Evolutionary conservation across 2,329 filamentous ascomycete species (phyloP).

Genomic region (Allantophomopsis cytisporea): DNA sequence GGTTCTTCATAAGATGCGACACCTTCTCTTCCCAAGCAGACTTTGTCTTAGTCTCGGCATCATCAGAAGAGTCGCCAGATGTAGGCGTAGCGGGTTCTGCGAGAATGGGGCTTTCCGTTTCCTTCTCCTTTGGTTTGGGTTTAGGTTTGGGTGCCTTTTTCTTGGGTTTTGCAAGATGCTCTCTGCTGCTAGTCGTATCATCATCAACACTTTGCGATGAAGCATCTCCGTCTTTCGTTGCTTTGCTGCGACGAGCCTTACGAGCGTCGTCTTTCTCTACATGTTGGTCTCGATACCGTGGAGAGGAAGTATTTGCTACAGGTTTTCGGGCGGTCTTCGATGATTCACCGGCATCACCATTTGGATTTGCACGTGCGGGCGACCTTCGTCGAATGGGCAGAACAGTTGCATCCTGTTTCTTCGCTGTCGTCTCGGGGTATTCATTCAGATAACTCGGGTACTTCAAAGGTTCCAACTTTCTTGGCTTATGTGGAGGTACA

Average conservation of each 20-base stretch:
- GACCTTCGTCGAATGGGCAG: constrained; percentile 16
- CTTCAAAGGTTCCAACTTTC: constrained; percentile 22
- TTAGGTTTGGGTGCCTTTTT: constrained; percentile 9
- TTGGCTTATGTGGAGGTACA: constrained; percentile 10
- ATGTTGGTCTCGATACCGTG: constrained; percentile 15
- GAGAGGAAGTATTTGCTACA: constrained; percentile 18
- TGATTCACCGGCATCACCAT: constrained; percentile 2
- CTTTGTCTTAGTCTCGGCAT: constrained; percentile 26
- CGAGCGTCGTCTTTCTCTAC: constrained; percentile 11
- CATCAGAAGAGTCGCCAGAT: constrained; percentile 32
- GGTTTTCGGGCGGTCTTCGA: constrained; percentile 16
- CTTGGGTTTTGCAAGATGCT: constrained; percentile 9
- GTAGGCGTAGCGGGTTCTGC: constrained; percentile 24
- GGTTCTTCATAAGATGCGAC: constrained; percentile 53
- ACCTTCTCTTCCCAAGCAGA: constrained; percentile 48
- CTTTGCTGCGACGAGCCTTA: constrained; percentile 9
- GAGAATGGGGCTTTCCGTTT: constrained; percentile 18
- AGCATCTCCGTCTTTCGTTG: constrained; percentile 11
- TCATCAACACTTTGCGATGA: constrained; percentile 17
- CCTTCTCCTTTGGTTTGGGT: constrained; percentile 10
- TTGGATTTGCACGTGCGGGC: constrained; percentile 3
- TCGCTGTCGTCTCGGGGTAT: constrained; percentile 18
- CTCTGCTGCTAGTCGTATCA: constrained; percentile 14
- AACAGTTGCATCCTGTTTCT: constrained; percentile 12
- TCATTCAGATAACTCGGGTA: constrained; percentile 22